Base-by-base conservation (phyloP, 257 asterid species). In the Mitragyna speciosa region DNA sequence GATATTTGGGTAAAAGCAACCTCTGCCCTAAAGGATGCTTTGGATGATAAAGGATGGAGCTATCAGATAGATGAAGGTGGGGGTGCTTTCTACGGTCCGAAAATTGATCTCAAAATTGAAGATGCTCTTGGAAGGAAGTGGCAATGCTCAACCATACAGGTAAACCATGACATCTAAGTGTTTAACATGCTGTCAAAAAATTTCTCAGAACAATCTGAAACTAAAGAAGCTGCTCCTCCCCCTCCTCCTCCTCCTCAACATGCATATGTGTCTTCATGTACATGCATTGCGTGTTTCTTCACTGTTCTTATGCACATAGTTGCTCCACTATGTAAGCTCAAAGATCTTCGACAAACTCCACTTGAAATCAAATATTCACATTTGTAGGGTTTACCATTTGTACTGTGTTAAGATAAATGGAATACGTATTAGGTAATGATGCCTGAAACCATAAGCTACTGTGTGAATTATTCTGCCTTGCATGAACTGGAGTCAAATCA, bases 131-230 rank as follows among this genome's bases (percentile, higher is more conserved):
- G 99, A 86, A 90, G 99, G 83, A 95, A 93, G 88, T 93, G 99
- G 99, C 99, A 95, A 83, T 95, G 99, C 93, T 93, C 99, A 31
- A 95, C 99, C 81, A 90, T 95, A 85, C 98, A 93, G 97, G 99
- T 89, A 76, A 47, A 56, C 17, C 17, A 20, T 22, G 4, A 56
- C 19, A 20, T 19, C n/a, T 17, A 1, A 36, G 41, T 36, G 41
- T 36, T n/a, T 4, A 36, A 36, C 4, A 36, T 36, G 41, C 41
- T 36, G 41, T 36, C 41, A 36, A 2, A 36, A 4, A 36, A 36
- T 36, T 56, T 24, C 7, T 30, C 47, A 2, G 12, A 24, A 79
- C 45, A 28, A 72, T 75, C 17, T 41, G n/a, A 52, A 30, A 28
- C 17, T 5, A 19, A 36, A 36, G 41, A 36, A 36, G 41, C 41